A percentile compares a stretch with the other conserved stretches of the same genome.
These are phyloP conservation scores for Canavalia gladiata DNA, from an alignment of 306 rosid species.

Conservation along the genomic window DNA sequence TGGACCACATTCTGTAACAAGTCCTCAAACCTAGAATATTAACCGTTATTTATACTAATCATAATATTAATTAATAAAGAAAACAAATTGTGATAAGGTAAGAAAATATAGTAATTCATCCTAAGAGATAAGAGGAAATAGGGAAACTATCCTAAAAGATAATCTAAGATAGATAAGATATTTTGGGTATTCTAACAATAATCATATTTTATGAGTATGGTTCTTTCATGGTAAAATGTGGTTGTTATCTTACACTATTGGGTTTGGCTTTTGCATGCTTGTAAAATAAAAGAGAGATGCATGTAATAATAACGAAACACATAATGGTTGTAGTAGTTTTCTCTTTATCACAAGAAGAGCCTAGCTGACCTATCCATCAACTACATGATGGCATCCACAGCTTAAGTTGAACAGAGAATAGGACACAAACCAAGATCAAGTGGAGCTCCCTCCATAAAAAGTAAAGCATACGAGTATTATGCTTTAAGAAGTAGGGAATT, in stretches of 20 bases:
- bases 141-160: too few relatives aligned
- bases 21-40: too few relatives aligned
- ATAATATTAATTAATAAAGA: too few relatives aligned
- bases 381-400: constrained; percentile 2
- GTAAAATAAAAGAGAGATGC: background rate
- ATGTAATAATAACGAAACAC: background rate
- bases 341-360: background rate
- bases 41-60: too few relatives aligned
- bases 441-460: background rate
- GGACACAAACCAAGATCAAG: constrained; percentile 16
- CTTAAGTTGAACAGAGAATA: background rate
- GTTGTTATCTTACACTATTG: background rate
- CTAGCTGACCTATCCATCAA: constrained; percentile 9
- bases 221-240: background rate
- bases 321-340: background rate
- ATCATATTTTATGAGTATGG: constrained; percentile 1
- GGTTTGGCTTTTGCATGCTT: background rate
- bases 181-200: background rate
- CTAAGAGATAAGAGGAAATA: too few relatives aligned
- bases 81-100: too few relatives aligned
- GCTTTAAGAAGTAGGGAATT: background rate
- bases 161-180: too few relatives aligned
- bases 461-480: constrained; percentile 4
- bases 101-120: too few relatives aligned
- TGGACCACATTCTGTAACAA: too few relatives aligned